Conservation (phyloP, 352 stramenopile species). For the Phytopythium litorale region DNA sequence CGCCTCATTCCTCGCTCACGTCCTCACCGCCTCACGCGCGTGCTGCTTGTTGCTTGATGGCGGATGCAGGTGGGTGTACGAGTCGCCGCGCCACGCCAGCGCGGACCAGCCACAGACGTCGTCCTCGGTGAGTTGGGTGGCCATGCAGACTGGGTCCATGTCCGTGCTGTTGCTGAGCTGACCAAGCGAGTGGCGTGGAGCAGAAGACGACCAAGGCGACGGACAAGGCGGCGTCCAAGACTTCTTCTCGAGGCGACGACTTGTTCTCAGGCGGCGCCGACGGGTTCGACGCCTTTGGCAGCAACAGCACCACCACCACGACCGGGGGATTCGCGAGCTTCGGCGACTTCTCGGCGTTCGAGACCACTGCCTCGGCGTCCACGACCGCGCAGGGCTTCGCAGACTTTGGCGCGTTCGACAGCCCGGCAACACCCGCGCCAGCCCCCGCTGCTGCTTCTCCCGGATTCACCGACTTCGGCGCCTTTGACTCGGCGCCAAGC, state of each 20-base stretch:
- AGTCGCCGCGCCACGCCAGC: conserved; percentile 53
- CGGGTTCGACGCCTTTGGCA: conserved; percentile 33
- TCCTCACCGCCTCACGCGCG: background rate
- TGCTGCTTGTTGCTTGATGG: background rate
- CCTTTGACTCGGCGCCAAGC: conserved; percentile 33
- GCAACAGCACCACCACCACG: conserved; percentile 8
- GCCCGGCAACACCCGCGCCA: conserved; percentile 17
- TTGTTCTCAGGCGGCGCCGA: conserved; percentile 34
- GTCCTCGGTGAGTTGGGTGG: conserved; percentile 24
- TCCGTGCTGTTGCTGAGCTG: background rate
- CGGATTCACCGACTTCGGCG: conserved; percentile 44
- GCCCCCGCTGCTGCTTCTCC: conserved; percentile 18
- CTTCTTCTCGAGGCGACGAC: conserved; percentile 21
- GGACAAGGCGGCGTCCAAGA: conserved; percentile 27
- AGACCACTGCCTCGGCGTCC: background rate
- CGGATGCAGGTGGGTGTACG: conserved; percentile 62
- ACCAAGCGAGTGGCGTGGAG: background rate
- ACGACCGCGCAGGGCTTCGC: conserved; percentile 17
- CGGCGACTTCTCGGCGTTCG: conserved; percentile 60
- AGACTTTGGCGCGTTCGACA: conserved; percentile 36
- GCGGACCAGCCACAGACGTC: conserved; percentile 30
- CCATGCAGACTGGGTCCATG: background rate
- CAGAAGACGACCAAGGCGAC: conserved; percentile 43
- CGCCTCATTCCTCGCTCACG: too few relatives aligned
- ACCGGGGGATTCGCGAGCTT: conserved; percentile 44